phyloP scores from a whole-genome alignment of 768 basidiomycete genomes.

The Chalciporus chontae region DNA sequence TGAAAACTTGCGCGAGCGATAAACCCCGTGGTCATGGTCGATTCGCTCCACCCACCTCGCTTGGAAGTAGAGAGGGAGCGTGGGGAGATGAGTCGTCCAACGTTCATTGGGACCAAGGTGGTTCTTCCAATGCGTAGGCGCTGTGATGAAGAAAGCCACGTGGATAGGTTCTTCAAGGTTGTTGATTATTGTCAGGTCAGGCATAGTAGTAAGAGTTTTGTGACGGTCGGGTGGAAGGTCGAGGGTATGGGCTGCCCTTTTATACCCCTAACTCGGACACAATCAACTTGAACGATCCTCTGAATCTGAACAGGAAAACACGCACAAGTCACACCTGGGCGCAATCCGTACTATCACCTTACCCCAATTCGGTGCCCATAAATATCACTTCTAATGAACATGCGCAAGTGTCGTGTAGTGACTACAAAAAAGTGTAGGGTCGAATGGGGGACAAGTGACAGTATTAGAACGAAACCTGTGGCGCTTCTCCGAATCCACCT shows the following conservation, averaged over 20 bases:
- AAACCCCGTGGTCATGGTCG: slow-evolving; percentile 9
- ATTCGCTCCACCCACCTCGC: slow-evolving; percentile 12
- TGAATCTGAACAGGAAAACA: background rate
- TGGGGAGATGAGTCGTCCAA: slow-evolving; percentile 13
- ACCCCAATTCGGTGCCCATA: too few relatives aligned
- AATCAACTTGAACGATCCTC: slow-evolving; percentile 3
- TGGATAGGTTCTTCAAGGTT: slow-evolving; percentile 19
- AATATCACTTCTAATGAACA: too few relatives aligned
- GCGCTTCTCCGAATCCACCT: too few relatives aligned
- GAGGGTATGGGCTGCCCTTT: background rate
- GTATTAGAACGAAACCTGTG: too few relatives aligned
- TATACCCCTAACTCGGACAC: background rate
- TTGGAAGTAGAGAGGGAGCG: slow-evolving; percentile 12
- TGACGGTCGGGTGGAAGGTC: background rate
- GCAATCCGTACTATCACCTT: too few relatives aligned
- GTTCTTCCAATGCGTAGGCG: slow-evolving; percentile 15
- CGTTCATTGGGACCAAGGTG: slow-evolving; percentile 14
- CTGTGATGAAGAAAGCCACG: slow-evolving; percentile 17
- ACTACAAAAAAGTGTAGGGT: too few relatives aligned
- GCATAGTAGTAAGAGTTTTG: slow-evolving; percentile 3
- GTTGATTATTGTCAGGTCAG: slow-evolving; percentile 18
- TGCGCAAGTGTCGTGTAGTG: too few relatives aligned
- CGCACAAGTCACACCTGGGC: too few relatives aligned
- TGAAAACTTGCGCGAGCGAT: slow-evolving; percentile 12
- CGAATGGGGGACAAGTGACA: too few relatives aligned